A percentile compares a stretch with the other conserved stretches of the same genome.
Conservation (phyloP, 176 grass and related monocot genomes). For the Hsuehochloa calcarea region DNA sequence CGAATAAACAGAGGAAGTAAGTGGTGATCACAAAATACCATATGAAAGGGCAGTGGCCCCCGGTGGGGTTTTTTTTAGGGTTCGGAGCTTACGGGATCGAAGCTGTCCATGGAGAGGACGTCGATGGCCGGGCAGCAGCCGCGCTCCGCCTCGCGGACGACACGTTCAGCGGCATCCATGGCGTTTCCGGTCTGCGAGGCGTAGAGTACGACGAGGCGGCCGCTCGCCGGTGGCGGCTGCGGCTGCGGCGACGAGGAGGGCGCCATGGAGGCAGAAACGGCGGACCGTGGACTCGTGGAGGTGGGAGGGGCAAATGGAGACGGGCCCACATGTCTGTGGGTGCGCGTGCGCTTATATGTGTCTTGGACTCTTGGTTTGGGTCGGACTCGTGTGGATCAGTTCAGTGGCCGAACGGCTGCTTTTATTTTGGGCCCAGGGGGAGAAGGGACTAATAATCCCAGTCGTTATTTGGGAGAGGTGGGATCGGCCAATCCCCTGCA, state of each 20-base stretch:
- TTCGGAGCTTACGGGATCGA: slow-evolving; percentile 55
- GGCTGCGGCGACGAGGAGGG: slow-evolving; percentile 3
- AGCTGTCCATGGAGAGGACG: slow-evolving; percentile 73
- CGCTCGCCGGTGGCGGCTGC: not conserved
- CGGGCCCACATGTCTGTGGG: no score
- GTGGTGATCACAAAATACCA: not conserved
- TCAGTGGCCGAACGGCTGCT: no score
- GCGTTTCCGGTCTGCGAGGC: slow-evolving; percentile 84
- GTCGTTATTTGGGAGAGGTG: no score
- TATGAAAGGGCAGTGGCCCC: not conserved
- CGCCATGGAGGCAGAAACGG: not conserved
- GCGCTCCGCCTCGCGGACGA: slow-evolving; percentile 72
- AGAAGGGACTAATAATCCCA: no score
- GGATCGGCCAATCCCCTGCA: no score
- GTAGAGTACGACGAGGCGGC: slow-evolving; percentile 67
- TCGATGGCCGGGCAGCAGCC: slow-evolving; percentile 78
- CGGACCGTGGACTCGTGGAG: no score
- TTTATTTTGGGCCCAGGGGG: no score
- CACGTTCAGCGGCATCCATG: slow-evolving; percentile 75
- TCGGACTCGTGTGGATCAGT: no score
- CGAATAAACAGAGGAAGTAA: not conserved
- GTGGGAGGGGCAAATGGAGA: no score
- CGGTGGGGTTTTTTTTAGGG: not conserved
- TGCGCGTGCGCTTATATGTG: no score
- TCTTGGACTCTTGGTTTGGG: no score